These are phyloP conservation scores for Bruguiera gymnorhiza DNA, from an alignment of 345 rosid species.

Conservation along the genomic window DNA sequence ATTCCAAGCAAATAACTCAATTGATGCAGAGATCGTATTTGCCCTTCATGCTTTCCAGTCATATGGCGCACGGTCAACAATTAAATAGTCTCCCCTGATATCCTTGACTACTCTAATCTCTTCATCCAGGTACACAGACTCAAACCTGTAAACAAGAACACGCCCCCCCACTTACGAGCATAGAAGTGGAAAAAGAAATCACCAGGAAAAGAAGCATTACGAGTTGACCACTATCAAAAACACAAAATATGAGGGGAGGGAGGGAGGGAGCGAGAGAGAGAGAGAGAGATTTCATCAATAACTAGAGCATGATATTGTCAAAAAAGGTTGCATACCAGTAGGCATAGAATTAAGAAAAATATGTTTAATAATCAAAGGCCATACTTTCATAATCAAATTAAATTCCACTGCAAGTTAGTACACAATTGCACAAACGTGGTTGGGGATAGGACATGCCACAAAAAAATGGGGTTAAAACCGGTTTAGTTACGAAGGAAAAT, in stretches of 20 bases:
- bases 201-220: too few relatives aligned
- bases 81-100: conserved; percentile 67
- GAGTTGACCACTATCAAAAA: background rate
- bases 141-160: conserved; percentile 46
- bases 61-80: conserved; percentile 65
- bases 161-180: background rate
- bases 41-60: conserved; percentile 46
- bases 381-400: background rate
- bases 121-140: conserved; percentile 54
- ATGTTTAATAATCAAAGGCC: background rate
- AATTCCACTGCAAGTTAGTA: background rate
- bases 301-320: background rate
- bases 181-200: background rate
- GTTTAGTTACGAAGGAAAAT: too few relatives aligned
- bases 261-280: background rate
- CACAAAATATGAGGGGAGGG: background rate
- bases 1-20: background rate
- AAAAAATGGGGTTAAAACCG: too few relatives aligned
- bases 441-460: too few relatives aligned
- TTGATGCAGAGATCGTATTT: background rate
- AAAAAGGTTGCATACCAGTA: background rate
- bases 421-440: background rate
- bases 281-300: background rate
- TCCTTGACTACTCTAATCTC: conserved; percentile 78
- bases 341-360: background rate